phyloP scores from a whole-genome alignment of 164 flowering plant species.

The Chloranthus sessilifolius region DNA sequence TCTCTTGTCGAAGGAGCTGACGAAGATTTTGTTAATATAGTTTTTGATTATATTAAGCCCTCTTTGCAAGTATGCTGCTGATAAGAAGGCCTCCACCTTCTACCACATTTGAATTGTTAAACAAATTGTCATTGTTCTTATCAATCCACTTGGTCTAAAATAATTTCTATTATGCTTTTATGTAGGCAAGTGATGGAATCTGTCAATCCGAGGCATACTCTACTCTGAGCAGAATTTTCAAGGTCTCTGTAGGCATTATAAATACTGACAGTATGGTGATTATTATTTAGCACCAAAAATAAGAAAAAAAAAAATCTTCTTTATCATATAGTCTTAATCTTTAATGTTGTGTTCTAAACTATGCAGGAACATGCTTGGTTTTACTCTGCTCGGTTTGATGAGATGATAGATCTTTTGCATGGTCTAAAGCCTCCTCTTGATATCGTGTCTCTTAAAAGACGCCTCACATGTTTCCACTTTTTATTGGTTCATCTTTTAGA shows the following conservation, averaged over 20 bases:
- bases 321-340: not conserved
- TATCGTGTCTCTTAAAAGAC: slow-evolving; percentile 36
- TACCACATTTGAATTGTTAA: no score
- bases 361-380: slow-evolving; percentile 74
- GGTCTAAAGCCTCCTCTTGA: slow-evolving; percentile 45
- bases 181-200: slow-evolving; percentile 37
- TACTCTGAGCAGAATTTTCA: slow-evolving; percentile 56
- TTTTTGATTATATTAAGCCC: slow-evolving; percentile 41
- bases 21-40: slow-evolving; percentile 53
- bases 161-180: not conserved
- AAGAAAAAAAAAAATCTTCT: no score
- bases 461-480: slow-evolving; percentile 53
- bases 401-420: slow-evolving; percentile 54
- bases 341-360: slow-evolving; percentile 5
- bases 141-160: not conserved
- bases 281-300: no score
- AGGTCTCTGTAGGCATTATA: slow-evolving; percentile 40
- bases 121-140: not conserved
- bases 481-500: slow-evolving; percentile 54
- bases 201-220: slow-evolving; percentile 45
- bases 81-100: no score
- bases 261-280: no score
- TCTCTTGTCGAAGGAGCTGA: slow-evolving; percentile 65
- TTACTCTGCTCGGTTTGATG: slow-evolving; percentile 48
- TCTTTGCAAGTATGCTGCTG: slow-evolving; percentile 45